Evolutionary conservation across 805 yeast species (phyloP), one percentile per base, ranked within the genome.

Genomic region (Wickerhamiella galacta): DNA sequence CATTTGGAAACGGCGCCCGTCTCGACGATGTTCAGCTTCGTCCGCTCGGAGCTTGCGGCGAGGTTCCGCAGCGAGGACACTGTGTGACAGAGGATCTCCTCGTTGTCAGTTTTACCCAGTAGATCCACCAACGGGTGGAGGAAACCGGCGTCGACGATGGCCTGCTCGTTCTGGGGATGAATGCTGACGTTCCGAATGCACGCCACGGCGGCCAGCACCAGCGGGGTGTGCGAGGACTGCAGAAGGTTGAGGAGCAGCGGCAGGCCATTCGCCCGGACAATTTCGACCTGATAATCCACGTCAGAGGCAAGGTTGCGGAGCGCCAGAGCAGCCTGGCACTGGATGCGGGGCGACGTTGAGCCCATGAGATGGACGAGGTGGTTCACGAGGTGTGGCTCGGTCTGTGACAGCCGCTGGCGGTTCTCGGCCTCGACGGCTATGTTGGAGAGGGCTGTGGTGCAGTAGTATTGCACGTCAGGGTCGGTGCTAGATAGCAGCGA

Each of bases 31-130:
- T 90, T 93, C 45, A 78, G 66, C 62, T 95, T 74, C 50, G 87
- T 87, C 53, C 82, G 73, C 60, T 90, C 96, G 26, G 90, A 74
- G 32, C 90, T 74, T 4, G 99, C 98, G 15, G 98, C 98, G 46
- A 90, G 66, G 54, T 90, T 90, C 56, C 99, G 71, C 50, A 90
- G 65, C 6, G 96, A 85, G 2, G 95, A 85, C 19, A 90, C 94
- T 2, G 96, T 92, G 58, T 90, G 99, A 54, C 99, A 90, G 60
- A 87, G 94, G 42, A 90, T 87, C 59, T 90, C 99, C 54, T 87
- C 95, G 44, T 80, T 78, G 48, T 81, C 93, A 32, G 72, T 69
- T 54, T 75, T 80, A 28, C 49, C 53, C 43, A 90, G 70, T 39
- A 90, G 63, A 7, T 74, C 68, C 12, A 90, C 95, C 45, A 90